Evolutionary conservation across 345 rosid genomes (phyloP).

Genomic region (Eucalyptus pauciflora): DNA sequence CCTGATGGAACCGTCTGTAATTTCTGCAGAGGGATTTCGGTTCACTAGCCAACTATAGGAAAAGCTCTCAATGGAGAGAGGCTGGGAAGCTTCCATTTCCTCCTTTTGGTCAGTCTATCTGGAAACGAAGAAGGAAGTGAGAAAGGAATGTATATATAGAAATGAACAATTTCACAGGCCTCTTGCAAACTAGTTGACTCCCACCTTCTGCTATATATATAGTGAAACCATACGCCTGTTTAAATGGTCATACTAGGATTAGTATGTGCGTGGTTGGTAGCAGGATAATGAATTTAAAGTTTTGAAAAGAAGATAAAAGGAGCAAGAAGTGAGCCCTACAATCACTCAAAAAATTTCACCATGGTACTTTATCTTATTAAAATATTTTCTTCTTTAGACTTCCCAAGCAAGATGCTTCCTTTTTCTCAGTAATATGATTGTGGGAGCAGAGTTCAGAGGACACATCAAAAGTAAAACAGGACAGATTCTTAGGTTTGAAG

Average conservation of each 20-base stretch:
- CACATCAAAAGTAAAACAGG: neutral
- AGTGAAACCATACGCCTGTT: neutral
- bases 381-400: conserved; percentile 6
- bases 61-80: conserved; percentile 89
- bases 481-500: conserved; percentile 3
- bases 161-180: neutral
- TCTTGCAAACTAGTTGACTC: neutral
- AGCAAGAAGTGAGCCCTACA: conserved; percentile 50
- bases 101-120: neutral
- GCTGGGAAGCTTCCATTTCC: conserved; percentile 60
- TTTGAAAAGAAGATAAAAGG: conserved; percentile 28
- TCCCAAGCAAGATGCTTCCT: conserved; percentile 7
- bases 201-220: neutral
- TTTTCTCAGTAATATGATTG: neutral
- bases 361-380: neutral
- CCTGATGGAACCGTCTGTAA: conserved; percentile 29
- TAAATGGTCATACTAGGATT: neutral
- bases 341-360: conserved; percentile 23
- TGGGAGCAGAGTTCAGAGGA: neutral
- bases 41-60: conserved; percentile 86
- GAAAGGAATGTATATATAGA: neutral
- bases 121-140: neutral
- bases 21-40: conserved; percentile 52
- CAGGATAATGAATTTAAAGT: conserved; percentile 20
- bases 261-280: neutral